phyloP scores from a whole-genome alignment of 495 filamentous ascomycete species.

The Neurospora sp. region DNA sequence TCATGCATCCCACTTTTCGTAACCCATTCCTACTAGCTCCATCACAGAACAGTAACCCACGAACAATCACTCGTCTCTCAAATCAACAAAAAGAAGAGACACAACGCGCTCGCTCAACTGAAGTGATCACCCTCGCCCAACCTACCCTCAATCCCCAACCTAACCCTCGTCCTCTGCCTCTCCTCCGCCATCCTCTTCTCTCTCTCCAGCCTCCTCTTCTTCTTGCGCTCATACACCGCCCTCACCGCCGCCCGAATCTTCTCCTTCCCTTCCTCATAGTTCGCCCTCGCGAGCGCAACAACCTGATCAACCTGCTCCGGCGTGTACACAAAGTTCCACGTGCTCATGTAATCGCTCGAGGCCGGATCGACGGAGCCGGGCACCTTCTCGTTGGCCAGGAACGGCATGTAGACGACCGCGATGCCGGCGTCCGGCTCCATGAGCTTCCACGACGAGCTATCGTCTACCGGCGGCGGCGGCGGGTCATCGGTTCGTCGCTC shows the following conservation, averaged over 20 bases:
- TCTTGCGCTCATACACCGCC: constrained; percentile 91
- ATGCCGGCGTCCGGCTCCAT: constrained; percentile 73
- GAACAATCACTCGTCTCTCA: neutral
- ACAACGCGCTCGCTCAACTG: constrained; percentile 19
- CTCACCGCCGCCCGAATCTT: constrained; percentile 67
- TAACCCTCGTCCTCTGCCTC: constrained; percentile 31
- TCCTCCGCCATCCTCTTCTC: constrained; percentile 44
- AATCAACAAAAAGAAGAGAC: neutral
- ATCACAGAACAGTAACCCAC: neutral
- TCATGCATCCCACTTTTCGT: neutral
- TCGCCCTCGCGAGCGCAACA: constrained; percentile 71
- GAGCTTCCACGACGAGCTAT: constrained; percentile 61
- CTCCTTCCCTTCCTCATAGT: constrained; percentile 71
- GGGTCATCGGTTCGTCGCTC: constrained; percentile 50
- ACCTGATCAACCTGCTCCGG: constrained; percentile 76
- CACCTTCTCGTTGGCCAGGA: constrained; percentile 71
- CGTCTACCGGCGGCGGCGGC: constrained; percentile 43
- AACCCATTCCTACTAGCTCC: neutral
- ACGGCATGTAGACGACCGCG: constrained; percentile 82
- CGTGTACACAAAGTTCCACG: constrained; percentile 96
- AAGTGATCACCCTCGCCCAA: constrained; percentile 41
- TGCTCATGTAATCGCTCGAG: constrained; percentile 73
- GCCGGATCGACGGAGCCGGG: constrained; percentile 64
- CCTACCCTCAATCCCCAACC: constrained; percentile 30
- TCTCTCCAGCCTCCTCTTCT: constrained; percentile 49